These are phyloP conservation scores for Penicillium fimorum DNA, from an alignment of 495 filamentous ascomycete genomes.

Conservation along the genomic window DNA sequence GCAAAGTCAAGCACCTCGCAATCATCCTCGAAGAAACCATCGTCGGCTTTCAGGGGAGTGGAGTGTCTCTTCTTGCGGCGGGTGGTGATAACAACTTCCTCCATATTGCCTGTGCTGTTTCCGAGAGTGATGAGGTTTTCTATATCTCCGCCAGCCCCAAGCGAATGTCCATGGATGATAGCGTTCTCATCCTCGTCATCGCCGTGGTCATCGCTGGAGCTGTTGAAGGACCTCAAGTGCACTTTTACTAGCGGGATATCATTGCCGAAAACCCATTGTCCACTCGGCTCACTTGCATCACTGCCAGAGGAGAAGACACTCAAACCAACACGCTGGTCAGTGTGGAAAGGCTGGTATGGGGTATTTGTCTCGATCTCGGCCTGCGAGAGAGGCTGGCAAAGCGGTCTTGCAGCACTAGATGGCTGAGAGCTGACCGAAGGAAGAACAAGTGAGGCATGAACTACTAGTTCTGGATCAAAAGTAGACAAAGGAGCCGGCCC, in stretches of 20 bases:
- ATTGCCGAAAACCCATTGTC: constrained; percentile 72
- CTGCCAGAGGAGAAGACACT: constrained; percentile 52
- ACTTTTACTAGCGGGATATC: constrained; percentile 59
- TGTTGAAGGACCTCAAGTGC: constrained; percentile 52
- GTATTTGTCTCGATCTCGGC: constrained; percentile 92
- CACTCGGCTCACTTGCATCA: constrained; percentile 25
- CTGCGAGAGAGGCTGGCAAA: constrained; percentile 63
- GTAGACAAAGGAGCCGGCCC: constrained; percentile 36
- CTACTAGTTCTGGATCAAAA: constrained; percentile 29
- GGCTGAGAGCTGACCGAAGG: constrained; percentile 37
- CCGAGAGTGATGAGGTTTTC: constrained; percentile 52
- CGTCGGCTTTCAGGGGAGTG: constrained; percentile 53
- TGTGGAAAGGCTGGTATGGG: constrained; percentile 88
- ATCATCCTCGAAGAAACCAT: constrained; percentile 93
- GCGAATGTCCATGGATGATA: constrained; percentile 36
- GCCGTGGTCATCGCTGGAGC: constrained; percentile 47
- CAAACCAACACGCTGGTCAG: constrained; percentile 72
- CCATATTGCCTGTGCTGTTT: constrained; percentile 64
- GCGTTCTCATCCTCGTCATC: constrained; percentile 49
- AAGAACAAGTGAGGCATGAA: constrained; percentile 34
- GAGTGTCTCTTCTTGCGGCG: constrained; percentile 58
- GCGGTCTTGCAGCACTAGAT: constrained; percentile 28
- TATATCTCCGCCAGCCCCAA: constrained; percentile 43
- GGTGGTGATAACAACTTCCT: constrained; percentile 79
- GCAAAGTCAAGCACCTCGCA: constrained; percentile 92